Conservation (phyloP, 1,284 basidiomycete species). For the Cryptococcus sp. region DNA sequence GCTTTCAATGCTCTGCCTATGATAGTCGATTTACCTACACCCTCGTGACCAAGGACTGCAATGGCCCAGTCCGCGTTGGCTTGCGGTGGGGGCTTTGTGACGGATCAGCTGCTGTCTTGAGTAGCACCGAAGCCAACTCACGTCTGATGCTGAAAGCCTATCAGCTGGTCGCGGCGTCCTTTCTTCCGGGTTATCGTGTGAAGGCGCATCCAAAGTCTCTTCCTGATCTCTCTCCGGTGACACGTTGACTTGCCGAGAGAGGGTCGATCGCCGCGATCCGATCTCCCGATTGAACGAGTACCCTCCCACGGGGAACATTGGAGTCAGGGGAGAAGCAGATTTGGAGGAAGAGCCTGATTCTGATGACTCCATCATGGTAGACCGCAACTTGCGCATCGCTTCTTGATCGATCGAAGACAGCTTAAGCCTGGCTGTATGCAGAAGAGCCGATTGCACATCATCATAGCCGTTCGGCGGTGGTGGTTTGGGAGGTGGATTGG, state of each 20-base stretch:
- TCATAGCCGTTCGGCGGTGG: conserved; percentile 4
- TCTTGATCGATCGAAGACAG: conserved; percentile 38
- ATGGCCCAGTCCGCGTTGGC: conserved; percentile 38
- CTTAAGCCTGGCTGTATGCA: conserved; percentile 36
- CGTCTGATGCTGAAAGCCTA: neutral
- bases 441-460: conserved; percentile 17
- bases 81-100: neutral
- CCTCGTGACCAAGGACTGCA: conserved; percentile 46
- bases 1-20: conserved; percentile 43
- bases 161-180: too few relatives aligned
- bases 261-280: conserved; percentile 25
- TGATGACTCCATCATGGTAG: conserved; percentile 32
- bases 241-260: conserved; percentile 16
- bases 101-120: neutral
- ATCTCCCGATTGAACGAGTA: neutral
- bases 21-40: conserved; percentile 48
- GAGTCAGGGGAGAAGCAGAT: conserved; percentile 19
- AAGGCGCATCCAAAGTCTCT: neutral
- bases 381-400: conserved; percentile 42
- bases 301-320: conserved; percentile 14
- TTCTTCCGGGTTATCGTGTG: too few relatives aligned
- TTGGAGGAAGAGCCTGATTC: conserved; percentile 23
- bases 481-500: conserved; percentile 7
- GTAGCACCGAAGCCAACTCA: neutral
- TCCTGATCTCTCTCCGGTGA: neutral